Base-by-base conservation (phyloP, 352 stramenopile species). In the Blastocystis sp. region DNA sequence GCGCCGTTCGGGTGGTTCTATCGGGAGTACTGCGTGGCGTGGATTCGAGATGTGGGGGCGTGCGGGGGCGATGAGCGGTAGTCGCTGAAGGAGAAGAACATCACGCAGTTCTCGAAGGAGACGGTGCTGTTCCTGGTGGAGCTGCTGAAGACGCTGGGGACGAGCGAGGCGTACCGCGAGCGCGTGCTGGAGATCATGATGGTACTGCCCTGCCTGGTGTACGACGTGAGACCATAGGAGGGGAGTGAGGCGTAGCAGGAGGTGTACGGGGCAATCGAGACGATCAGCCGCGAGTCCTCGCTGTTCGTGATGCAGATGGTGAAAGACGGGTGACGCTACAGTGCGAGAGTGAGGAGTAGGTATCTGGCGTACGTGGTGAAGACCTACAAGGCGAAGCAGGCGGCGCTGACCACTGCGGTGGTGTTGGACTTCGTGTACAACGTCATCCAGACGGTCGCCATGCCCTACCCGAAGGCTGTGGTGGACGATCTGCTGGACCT, bases 1-100 rank as follows among this genome's bases (percentile, higher is more conserved):
- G 66, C 71, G 71, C 11, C 21, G n/a, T 66, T 81, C 59, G 71
- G 41, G 28, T 81, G 71, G 71, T 65, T 81, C 71, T 81, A 81
- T 43, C 14, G 71, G 10, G 71, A 81, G 41, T 81, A 81, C 52
- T 81, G 71, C 59, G 66, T 81, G 52, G 21, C 62, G 41, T 81
- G 71, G 71, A 28, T 81, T 4, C 19, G 40, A 14, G 43, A 52
- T 11, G 64, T 74, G 40, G 21, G 64, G 9, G 28, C 14, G 28
- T 7, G 11, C 7, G 10, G 28, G 3, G 21, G 10, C 0, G 11
- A n/a, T 74, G 7, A 74, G 34, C 9, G 38, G 34, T 56, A 81
- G 71, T 81, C 45, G 21, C 52, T 81, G 19, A 43, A 45, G 11
- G 62, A 61, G 41, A 65, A 28, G 43, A 81, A 81, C 52, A 28